Percentiles rank a stretch among this genome's conserved stretches.
Evolutionary conservation across 768 basidiomycete genomes (phyloP).

Genomic region (Amanita fuliginea): DNA sequence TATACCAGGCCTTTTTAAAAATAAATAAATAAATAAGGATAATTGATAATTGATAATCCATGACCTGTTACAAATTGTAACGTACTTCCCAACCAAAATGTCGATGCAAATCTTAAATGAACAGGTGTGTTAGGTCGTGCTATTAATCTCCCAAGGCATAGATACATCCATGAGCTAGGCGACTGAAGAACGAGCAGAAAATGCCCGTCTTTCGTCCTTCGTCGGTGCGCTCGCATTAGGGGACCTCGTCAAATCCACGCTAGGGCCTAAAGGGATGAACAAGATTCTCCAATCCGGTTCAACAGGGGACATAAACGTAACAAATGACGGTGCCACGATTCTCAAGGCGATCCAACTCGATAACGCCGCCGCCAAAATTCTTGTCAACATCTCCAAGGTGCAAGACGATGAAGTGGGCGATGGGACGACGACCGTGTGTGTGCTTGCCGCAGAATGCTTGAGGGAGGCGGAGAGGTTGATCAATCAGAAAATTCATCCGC

Average conservation of each 20-base stretch:
- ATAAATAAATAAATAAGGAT: no score
- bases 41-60: no score
- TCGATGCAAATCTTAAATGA: conserved; percentile 20
- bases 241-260: conserved; percentile 96
- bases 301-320: conserved; percentile 88
- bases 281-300: conserved; percentile 94
- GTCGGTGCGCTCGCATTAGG: conserved; percentile 95
- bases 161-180: conserved; percentile 30
- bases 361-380: conserved; percentile 97
- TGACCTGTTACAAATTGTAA: no score
- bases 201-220: conserved; percentile 96
- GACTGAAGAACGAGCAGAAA: conserved; percentile 93
- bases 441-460: conserved; percentile 83
- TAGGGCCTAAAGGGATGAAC: conserved; percentile 99
- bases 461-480: conserved; percentile 95
- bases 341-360: conserved; percentile 96
- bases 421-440: conserved; percentile 87
- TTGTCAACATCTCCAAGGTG: conserved; percentile 99
- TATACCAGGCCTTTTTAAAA: no score
- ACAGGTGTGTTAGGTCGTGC: conserved; percentile 9
- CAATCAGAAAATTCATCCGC: conserved; percentile 87
- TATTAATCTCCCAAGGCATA: background rate
- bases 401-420: conserved; percentile 99
- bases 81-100: conserved; percentile 7
- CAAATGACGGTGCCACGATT: conserved; percentile 98